phyloP scores from a whole-genome alignment of 2,329 filamentous ascomycete species.

The Rutstroemia sp. region DNA sequence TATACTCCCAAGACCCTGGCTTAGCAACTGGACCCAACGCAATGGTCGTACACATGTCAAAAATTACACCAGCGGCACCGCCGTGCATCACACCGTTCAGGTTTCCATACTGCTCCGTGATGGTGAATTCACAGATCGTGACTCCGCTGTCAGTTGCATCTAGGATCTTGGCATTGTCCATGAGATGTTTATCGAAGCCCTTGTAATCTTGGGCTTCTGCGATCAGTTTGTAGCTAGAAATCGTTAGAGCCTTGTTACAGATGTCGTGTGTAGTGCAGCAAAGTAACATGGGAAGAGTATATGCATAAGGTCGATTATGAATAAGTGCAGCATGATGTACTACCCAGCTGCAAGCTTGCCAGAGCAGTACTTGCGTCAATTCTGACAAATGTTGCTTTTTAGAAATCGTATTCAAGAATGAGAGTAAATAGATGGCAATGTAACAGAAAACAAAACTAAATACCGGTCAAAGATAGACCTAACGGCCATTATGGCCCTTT shows the following conservation, averaged over 20 bases:
- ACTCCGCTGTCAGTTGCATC: constrained; percentile 29
- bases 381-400: no score
- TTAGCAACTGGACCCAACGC: constrained; percentile 41
- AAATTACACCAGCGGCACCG: constrained; percentile 45
- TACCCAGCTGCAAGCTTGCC: no score
- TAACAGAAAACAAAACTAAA: no score
- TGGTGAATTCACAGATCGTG: constrained; percentile 36
- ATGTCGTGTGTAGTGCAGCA: no score
- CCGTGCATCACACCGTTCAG: constrained; percentile 43
- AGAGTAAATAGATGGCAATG: no score
- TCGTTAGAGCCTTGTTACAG: neutral
- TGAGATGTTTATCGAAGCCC: constrained; percentile 23
- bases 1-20: constrained; percentile 42
- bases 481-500: no score
- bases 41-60: constrained; percentile 46
- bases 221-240: constrained; percentile 20
- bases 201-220: constrained; percentile 10
- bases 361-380: no score
- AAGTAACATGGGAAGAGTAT: no score
- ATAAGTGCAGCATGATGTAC: no score
- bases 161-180: constrained; percentile 23
- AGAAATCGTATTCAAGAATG: no score
- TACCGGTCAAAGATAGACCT: no score
- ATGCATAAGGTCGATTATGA: no score
- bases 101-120: constrained; percentile 40